These are phyloP conservation scores for Ascochyta fabae DNA, from an alignment of 2,329 filamentous ascomycete species.

Conservation along the genomic window DNA sequence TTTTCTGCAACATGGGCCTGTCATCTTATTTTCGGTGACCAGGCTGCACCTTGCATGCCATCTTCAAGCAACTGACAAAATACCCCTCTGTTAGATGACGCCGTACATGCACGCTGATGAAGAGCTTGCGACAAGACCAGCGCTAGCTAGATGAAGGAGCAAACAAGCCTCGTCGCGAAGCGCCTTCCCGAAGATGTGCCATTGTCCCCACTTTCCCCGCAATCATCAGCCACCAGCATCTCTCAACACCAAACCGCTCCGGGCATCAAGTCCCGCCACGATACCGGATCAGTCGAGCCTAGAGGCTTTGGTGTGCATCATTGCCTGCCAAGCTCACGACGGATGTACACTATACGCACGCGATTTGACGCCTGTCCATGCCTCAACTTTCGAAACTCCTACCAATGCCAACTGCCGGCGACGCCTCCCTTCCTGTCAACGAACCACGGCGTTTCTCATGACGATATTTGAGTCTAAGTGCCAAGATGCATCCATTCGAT, in stretches of 20 bases:
- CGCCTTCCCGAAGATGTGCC: constrained; percentile 9
- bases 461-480: background rate
- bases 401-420: constrained; percentile 4
- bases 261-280: background rate
- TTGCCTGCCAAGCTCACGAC: background rate
- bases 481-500: background rate
- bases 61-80: too few species aligned
- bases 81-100: background rate
- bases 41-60: too few species aligned
- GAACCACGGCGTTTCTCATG: background rate
- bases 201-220: background rate
- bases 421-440: background rate
- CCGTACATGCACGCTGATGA: background rate
- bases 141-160: background rate
- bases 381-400: too few species aligned
- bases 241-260: background rate
- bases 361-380: too few species aligned
- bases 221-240: background rate
- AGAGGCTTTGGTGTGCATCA: background rate
- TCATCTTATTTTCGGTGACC: too few species aligned
- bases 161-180: constrained; percentile 4
- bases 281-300: background rate
- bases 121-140: background rate
- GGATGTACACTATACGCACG: background rate
- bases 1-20: too few species aligned